Conservation (phyloP, 306 rosid species). For the Cyamopsis tetragonoloba region DNA sequence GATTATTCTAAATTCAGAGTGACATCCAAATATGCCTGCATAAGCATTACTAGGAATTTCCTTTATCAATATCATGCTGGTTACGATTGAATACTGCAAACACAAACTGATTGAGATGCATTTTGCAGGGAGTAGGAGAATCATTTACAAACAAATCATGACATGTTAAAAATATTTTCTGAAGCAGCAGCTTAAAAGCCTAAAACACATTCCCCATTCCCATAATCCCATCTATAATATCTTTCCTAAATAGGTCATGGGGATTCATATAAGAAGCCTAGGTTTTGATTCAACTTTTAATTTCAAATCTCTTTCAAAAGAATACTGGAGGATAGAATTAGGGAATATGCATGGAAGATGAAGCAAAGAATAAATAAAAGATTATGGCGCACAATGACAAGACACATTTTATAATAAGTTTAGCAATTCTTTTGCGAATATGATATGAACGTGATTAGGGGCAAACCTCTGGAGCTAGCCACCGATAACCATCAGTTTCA, state of each 20-base stretch:
- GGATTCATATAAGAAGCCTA: background rate
- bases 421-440: conserved; percentile 9
- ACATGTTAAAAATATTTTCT: background rate
- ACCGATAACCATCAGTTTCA: conserved; percentile 85
- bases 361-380: background rate
- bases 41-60: background rate
- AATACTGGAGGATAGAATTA: background rate
- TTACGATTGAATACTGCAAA: background rate
- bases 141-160: background rate
- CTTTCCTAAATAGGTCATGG: background rate
- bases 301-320: background rate
- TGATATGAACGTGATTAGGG: conserved; percentile 20
- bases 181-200: background rate
- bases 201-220: background rate
- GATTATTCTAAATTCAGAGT: background rate
- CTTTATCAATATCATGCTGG: background rate
- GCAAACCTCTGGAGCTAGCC: conserved; percentile 93
- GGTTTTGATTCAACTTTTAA: background rate
- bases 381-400: background rate
- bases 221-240: background rate
- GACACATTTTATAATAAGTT: background rate
- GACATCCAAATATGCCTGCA: background rate
- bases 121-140: background rate
- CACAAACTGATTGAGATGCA: background rate
- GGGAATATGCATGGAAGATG: background rate